Evolutionary conservation across 352 stramenopile species (phyloP), one percentile per base, ranked within the genome.

Genomic region (Globisporangium iwayamae): DNA sequence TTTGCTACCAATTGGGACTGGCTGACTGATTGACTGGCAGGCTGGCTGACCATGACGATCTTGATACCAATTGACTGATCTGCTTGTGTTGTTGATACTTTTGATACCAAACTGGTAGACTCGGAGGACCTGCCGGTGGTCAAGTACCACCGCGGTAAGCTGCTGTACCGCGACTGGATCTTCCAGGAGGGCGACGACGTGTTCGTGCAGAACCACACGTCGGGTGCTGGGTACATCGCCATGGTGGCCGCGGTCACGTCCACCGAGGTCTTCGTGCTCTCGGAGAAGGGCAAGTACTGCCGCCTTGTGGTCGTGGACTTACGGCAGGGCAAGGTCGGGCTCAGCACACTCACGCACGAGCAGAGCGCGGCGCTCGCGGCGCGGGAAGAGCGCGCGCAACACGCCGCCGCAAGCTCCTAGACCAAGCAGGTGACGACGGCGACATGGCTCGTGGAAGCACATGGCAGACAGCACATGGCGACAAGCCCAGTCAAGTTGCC

Each of bases 171-270:
- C 60, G 83, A 92, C 61, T 78, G 67, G 66, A 72, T 94, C 59
- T 87, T 90, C 63, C 79, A 94, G 43, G 83, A 94, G 64, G 83
- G 83, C 58, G 85, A 94, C 60, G 83, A 92, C 48, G 71, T 94
- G 51, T 83, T 80, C 67, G 83, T 92, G 60, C 79, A 84, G 66
- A 79, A 90, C 68, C 74, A 83, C 56, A 68, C 71, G 51, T 76
- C 67, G 13, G 77, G 77, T 20, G 83, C 73, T 65, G 76, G 78
- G 63, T 90, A 90, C 69, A 68, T 78, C 41, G 85, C 81, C n/a
- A 72, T 92, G 55, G 78, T 94, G 50, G 86, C 73, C 53, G 81
- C 76, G 18, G 75, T 92, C 47, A 85, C 85, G 50, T 71, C 83
- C 43, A 85, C 78, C 9, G 85, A 94, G 66, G 65, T 92, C 10